These are phyloP conservation scores for Lachancea meyersii DNA, from an alignment of 805 yeast genomes.

Conservation along the genomic window DNA sequence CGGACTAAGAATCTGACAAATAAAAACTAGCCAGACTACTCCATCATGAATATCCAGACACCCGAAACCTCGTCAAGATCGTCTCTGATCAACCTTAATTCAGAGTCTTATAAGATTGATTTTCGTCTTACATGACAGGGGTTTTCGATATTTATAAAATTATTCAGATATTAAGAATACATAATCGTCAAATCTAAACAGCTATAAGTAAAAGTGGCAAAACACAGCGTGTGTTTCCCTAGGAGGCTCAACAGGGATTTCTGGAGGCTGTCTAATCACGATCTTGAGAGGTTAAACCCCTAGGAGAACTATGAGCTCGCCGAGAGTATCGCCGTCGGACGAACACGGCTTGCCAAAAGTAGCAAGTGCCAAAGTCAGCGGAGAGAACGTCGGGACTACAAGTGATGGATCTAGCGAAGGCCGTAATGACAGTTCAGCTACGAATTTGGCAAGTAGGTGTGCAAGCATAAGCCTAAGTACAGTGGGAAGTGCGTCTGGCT, in stretches of 20 bases:
- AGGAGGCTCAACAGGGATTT: background rate
- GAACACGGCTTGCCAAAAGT: constrained; percentile 1
- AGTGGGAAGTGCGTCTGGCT: background rate
- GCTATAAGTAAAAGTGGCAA: too few relatives aligned
- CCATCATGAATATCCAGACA: too few relatives aligned
- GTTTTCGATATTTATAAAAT: background rate
- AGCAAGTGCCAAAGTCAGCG: background rate
- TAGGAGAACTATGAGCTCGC: constrained; percentile 5
- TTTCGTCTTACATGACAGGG: background rate
- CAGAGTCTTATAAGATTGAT: too few relatives aligned
- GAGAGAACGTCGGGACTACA: background rate
- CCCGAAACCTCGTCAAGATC: too few relatives aligned
- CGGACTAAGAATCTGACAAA: too few relatives aligned
- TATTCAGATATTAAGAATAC: background rate
- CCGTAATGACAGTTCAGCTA: background rate
- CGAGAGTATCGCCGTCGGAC: constrained; percentile 5
- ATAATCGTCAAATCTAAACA: background rate
- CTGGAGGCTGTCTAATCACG: too few relatives aligned
- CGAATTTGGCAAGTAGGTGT: background rate
- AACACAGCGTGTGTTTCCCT: background rate
- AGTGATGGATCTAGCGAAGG: background rate
- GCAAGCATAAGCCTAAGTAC: background rate
- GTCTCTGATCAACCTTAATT: too few relatives aligned
- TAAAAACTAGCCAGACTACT: too few relatives aligned
- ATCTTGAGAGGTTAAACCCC: background rate